Evolutionary conservation across 1,284 basidiomycete genomes (phyloP), one percentile per base, ranked within the genome.

Genomic region (Ustilago trichophora): DNA sequence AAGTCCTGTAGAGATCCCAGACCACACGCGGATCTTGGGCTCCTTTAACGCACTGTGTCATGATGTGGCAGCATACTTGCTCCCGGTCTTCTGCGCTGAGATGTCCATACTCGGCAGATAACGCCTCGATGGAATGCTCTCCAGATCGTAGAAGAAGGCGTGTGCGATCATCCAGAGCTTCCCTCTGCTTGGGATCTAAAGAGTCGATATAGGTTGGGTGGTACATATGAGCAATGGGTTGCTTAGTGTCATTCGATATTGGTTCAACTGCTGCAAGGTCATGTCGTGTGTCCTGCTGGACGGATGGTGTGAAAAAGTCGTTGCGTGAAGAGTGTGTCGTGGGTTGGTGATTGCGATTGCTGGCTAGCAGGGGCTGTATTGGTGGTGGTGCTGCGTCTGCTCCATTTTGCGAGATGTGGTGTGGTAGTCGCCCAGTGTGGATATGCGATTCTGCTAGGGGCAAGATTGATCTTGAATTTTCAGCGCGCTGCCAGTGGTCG

Each of bases 251-350:
- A 3, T 24, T 19, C 8, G 42, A 12, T n/a, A n/a, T n/a, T n/a
- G n/a, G n/a, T n/a, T n/a, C n/a, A n/a, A n/a, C n/a, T n/a, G n/a
- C n/a, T n/a, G n/a, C n/a, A n/a, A n/a, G 10, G 2, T 11, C 4
- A 0, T 10, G 16, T 48, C 19, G 26, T 31, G n/a, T n/a, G n/a
- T n/a, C n/a, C n/a, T 38, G 51, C 16, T 22, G 51, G 6, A 48
- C 32, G 0, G 55, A 52, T 8, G 65, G 42, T 9, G 65, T 68
- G 65, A 68, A 68, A 24, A 68, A 68, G 42, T 58, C 33, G 50
- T 33, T 27, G 33, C 11, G 4, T 2, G 47, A 9, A n/a, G n/a
- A n/a, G n/a, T n/a, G n/a, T n/a, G 7, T 37, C 3, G 27, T 37
- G 26, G 38, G 29, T 21, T 8, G 29, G 7, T 4, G 33, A 7